A percentile compares a stretch with the other conserved stretches of the same genome.
Conservation (phyloP, 768 basidiomycete species). For the Tephrocybe rancida region DNA sequence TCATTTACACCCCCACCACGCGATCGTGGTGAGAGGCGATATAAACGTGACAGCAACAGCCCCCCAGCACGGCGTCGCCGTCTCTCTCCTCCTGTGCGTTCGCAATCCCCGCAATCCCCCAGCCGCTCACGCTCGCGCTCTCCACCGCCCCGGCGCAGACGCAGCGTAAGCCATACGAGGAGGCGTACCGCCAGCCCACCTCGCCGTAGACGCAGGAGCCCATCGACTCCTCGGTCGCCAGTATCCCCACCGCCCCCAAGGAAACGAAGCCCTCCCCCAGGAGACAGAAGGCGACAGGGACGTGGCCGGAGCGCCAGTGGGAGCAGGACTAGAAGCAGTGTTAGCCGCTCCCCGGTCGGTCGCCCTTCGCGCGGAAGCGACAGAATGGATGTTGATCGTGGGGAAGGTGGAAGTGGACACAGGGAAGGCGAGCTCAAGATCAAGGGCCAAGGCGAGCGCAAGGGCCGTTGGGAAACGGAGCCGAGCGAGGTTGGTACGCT, state of each 20-base stretch:
- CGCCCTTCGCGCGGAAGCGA: conserved; percentile 18
- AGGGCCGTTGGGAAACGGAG: conserved; percentile 54
- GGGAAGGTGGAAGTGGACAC: conserved; percentile 19
- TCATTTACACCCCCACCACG: conserved; percentile 53
- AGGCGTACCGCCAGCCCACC: conserved; percentile 35
- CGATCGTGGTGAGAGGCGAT: conserved; percentile 25
- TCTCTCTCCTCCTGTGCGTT: conserved; percentile 35
- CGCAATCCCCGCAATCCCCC: conserved; percentile 28
- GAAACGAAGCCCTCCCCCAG: conserved; percentile 28
- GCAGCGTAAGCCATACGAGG: conserved; percentile 43
- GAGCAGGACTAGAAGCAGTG: conserved; percentile 26
- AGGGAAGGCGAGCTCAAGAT: conserved; percentile 63
- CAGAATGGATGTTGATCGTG: conserved; percentile 39
- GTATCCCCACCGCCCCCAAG: conserved; percentile 30
- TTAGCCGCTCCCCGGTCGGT: conserved; percentile 16
- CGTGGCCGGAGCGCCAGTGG: conserved; percentile 18
- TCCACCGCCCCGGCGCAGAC: conserved; percentile 42
- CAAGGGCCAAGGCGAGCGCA: conserved; percentile 69
- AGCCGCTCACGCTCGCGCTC: conserved; percentile 42
- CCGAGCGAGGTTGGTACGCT: conserved; percentile 22
- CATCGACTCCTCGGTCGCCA: conserved; percentile 36
- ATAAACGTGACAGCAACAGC: conserved; percentile 52
- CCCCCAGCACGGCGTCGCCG: conserved; percentile 53
- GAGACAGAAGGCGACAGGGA: conserved; percentile 17
- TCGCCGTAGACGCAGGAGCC: conserved; percentile 20